Conservation (phyloP, 495 filamentous ascomycete genomes). For the Penicillium coprophilum region DNA sequence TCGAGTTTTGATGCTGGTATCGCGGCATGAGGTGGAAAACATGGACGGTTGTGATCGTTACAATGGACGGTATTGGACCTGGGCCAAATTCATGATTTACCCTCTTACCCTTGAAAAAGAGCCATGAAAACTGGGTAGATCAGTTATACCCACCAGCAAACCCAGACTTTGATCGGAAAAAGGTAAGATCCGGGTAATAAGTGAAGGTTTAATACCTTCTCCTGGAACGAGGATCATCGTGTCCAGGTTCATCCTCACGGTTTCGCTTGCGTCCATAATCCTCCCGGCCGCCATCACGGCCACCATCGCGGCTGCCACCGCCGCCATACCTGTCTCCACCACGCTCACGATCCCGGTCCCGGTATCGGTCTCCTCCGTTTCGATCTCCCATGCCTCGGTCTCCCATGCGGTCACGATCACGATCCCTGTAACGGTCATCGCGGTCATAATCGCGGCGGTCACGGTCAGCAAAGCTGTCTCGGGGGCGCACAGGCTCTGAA, state of each 20-base stretch:
- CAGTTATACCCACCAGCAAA: conserved; percentile 54
- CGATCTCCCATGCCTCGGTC: conserved; percentile 24
- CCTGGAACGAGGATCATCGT: conserved; percentile 77
- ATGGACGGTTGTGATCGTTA: conserved; percentile 11
- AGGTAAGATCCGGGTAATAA: conserved; percentile 20
- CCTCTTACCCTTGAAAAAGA: conserved; percentile 66
- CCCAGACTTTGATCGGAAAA: conserved; percentile 26
- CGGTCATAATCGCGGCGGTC: conserved; percentile 57
- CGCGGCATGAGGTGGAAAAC: conserved; percentile 5
- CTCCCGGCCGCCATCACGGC: conserved; percentile 60
- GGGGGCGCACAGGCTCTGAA: conserved; percentile 52
- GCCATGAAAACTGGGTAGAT: conserved; percentile 43
- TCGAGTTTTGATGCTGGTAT: conserved; percentile 8
- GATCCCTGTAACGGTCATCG: conserved; percentile 55
- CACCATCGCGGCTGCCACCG: conserved; percentile 36
- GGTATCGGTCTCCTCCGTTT: conserved; percentile 28
- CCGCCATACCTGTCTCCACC: conserved; percentile 34
- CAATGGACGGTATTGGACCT: conserved; percentile 9
- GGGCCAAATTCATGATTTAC: conserved; percentile 16
- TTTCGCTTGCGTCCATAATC: conserved; percentile 56
- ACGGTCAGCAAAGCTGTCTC: conserved; percentile 51
- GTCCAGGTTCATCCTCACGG: conserved; percentile 54
- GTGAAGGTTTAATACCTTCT: conserved; percentile 65
- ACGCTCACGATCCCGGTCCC: conserved; percentile 57
- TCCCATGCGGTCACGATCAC: conserved; percentile 15